Percentiles rank a stretch among this genome's conserved stretches.
phyloP scores from a whole-genome alignment of 345 rosid genomes.

The Durio zibethinus region DNA sequence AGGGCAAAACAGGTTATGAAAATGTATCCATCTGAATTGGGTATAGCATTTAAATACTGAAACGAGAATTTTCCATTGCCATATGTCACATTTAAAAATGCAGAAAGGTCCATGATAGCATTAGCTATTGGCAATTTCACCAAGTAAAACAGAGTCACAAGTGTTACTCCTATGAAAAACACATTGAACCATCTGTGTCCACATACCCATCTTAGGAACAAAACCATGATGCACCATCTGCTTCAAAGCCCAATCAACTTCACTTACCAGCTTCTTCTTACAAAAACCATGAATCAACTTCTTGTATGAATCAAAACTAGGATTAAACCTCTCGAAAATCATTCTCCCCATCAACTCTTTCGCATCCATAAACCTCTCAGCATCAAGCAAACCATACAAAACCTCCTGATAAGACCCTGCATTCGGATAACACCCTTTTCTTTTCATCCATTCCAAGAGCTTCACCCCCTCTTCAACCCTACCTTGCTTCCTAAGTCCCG shows the following conservation, averaged over 20 bases:
- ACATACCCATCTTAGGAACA: conserved; percentile 72
- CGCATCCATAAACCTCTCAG: conserved; percentile 49
- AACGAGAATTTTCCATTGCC: neutral
- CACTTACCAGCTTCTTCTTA: conserved; percentile 37
- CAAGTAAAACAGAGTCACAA: conserved; percentile 6
- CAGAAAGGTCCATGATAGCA: neutral
- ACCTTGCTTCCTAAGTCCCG: conserved; percentile 75
- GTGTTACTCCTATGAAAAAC: conserved; percentile 24
- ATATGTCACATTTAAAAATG: neutral
- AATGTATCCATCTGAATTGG: neutral
- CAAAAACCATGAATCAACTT: conserved; percentile 62
- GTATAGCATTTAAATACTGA: neutral
- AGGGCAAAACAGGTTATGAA: neutral
- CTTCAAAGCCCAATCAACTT: conserved; percentile 65
- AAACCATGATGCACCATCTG: conserved; percentile 75
- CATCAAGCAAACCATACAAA: conserved; percentile 71
- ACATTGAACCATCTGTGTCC: conserved; percentile 47
- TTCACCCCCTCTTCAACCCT: conserved; percentile 64
- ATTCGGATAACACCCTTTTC: conserved; percentile 68
- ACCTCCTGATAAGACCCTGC: conserved; percentile 75
- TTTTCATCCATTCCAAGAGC: conserved; percentile 57
- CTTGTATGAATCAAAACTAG: conserved; percentile 69
- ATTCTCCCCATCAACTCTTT: conserved; percentile 52
- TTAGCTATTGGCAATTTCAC: conserved; percentile 19
- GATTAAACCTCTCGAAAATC: conserved; percentile 49